Evolutionary conservation across 2,329 filamentous ascomycete genomes (phyloP), one percentile per base, ranked within the genome.

Genomic region (Aspergillus spinulosporus): DNA sequence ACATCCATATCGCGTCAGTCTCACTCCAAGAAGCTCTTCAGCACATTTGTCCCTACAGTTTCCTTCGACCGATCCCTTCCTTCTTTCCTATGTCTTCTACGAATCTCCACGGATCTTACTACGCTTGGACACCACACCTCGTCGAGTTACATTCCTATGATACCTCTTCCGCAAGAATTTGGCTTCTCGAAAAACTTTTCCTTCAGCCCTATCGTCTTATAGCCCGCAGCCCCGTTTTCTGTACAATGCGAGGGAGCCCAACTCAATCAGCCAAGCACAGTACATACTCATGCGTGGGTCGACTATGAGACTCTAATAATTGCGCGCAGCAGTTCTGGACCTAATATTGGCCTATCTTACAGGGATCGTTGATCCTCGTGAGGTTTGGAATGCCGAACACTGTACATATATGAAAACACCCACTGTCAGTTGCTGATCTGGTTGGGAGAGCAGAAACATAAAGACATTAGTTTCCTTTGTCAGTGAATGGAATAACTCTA

Each of bases 401-500:
- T 71, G 69, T 72, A 72, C 69, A 72, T 72, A 71, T 37, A 60
- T 60, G 57, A 57, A 47, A 62, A 49, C 52, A 59, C 60, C 58
- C 59, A 52, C 44, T 52, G 60, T 62, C 61, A 59, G 59, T 58
- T 58, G 59, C 52, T 59, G 49, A 54, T 54, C 59, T 52, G 60
- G 62, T 61, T 58, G 56, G 61, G 61, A 61, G 58, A 62, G 52
- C 58, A 52, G 45, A 53, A 49, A 59, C 62, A 65, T 65, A 62
- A 62, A 66, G 63, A 65, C 64, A 8, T 37, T 58, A 62, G 57
- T 68, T 66, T 65, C 67, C 59, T 71, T 66, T 71, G 68, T 70
- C 63, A 63, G 58, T 43, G 50, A 67, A 60, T 62, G 56, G 59
- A 62, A 58, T 56, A 56, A 32, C 47, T 37, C 43, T 43, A 43